Percentiles rank a stretch among this genome's conserved stretches.
Evolutionary conservation across 345 rosid species (phyloP).

Genomic region (Excoecaria agallocha): DNA sequence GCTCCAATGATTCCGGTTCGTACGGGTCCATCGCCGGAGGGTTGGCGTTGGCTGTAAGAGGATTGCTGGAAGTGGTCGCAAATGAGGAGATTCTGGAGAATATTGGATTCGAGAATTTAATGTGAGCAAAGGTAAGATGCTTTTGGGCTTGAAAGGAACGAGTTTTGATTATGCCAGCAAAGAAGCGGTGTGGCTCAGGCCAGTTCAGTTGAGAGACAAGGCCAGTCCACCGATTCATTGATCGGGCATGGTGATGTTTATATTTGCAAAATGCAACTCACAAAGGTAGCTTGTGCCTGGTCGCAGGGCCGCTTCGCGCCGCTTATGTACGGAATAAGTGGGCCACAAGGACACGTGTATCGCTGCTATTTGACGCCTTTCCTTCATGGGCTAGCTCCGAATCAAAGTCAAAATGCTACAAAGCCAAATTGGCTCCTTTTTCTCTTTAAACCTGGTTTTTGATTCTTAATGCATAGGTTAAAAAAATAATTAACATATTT

Average conservation of each 20-base stretch:
- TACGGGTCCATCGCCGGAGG: conserved; percentile 43
- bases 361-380: no score
- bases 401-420: no score
- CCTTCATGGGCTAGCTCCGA: no score
- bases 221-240: conserved; percentile 40
- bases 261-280: not conserved
- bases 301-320: no score
- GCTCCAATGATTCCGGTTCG: conserved; percentile 29
- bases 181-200: conserved; percentile 22
- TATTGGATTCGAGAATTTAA: conserved; percentile 2
- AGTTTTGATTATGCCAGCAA: not conserved
- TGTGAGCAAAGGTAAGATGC: not conserved
- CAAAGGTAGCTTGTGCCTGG: no score
- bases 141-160: not conserved
- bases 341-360: no score
- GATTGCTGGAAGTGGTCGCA: conserved; percentile 13
- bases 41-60: not conserved
- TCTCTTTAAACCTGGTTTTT: no score
- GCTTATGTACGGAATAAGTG: no score
- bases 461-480: no score
- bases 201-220: conserved; percentile 20
- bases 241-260: not conserved
- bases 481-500: no score
- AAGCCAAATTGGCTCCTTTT: no score
- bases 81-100: conserved; percentile 4